These are phyloP conservation scores for Hymenotorrendiella dingleyae DNA, from an alignment of 2,329 filamentous ascomycete genomes.

Conservation along the genomic window DNA sequence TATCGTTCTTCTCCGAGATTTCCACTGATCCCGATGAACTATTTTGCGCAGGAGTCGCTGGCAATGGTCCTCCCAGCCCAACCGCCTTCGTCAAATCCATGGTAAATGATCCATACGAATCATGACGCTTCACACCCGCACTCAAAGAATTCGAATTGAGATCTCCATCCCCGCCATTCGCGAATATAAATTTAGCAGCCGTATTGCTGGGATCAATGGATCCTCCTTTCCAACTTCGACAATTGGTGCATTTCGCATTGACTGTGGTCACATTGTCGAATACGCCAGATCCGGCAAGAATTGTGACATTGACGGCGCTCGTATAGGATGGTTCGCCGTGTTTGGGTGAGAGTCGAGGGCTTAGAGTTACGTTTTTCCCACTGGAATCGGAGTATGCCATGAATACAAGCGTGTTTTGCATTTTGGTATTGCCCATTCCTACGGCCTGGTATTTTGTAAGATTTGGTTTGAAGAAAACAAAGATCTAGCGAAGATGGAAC, in stretches of 20 bases:
- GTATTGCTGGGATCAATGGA: slow-evolving; percentile 45
- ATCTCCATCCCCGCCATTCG: slow-evolving; percentile 43
- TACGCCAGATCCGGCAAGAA: slow-evolving; percentile 44
- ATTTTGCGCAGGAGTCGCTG: slow-evolving; percentile 21
- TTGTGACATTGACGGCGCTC: slow-evolving; percentile 37
- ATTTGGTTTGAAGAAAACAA: neutral
- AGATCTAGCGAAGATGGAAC: slow-evolving; percentile 2
- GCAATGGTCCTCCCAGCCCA: slow-evolving; percentile 38
- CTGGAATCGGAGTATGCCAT: slow-evolving; percentile 46
- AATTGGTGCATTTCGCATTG: slow-evolving; percentile 47
- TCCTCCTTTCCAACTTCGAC: slow-evolving; percentile 44
- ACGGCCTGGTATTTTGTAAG: slow-evolving; percentile 33
- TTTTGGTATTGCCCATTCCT: slow-evolving; percentile 47
- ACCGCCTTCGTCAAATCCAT: slow-evolving; percentile 50
- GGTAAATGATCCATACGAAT: slow-evolving; percentile 47
- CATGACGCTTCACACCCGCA: slow-evolving; percentile 46
- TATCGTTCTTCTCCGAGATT: slow-evolving; percentile 30
- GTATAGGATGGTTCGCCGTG: slow-evolving; percentile 46
- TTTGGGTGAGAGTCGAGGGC: slow-evolving; percentile 44
- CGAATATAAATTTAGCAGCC: slow-evolving; percentile 48
- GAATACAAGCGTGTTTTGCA: slow-evolving; percentile 47
- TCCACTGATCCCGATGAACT: slow-evolving; percentile 35
- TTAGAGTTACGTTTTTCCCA: slow-evolving; percentile 48
- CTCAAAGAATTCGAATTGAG: slow-evolving; percentile 37
- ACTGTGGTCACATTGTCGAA: slow-evolving; percentile 38